Percentiles rank a stretch among this genome's conserved stretches.
phyloP scores from a whole-genome alignment of 805 yeast species.

The Candida krabiensis region DNA sequence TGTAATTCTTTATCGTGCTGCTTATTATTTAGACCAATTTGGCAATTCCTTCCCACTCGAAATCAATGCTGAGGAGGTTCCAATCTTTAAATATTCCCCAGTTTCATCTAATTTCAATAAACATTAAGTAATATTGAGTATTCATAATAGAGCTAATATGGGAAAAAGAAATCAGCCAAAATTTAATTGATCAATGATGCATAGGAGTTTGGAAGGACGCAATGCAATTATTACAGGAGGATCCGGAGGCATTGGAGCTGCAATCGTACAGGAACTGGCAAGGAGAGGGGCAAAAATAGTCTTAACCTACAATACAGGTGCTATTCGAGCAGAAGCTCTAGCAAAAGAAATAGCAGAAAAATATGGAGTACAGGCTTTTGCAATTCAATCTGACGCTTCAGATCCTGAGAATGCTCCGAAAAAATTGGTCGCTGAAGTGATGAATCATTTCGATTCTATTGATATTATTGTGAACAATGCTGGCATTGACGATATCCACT shows the following conservation, averaged over 20 bases:
- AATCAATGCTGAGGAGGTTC: too few relatives aligned
- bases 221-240: constrained; percentile 21
- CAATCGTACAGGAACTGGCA: constrained; percentile 17
- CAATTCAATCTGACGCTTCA: constrained; percentile 12
- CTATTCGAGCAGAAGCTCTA: constrained; percentile 8
- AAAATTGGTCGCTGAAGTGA: constrained; percentile 9
- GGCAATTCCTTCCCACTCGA: too few relatives aligned
- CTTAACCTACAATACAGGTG: constrained; percentile 7
- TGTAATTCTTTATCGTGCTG: too few relatives aligned
- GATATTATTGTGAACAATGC: constrained; percentile 23
- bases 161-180: too few relatives aligned
- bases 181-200: too few relatives aligned
- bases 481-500: constrained; percentile 14
- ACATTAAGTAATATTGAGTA: too few relatives aligned
- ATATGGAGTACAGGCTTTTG: constrained; percentile 9
- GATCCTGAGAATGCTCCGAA: constrained; percentile 8
- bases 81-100: too few relatives aligned
- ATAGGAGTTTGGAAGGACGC: constrained; percentile 11
- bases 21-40: too few relatives aligned
- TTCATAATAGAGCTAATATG: too few relatives aligned
- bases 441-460: constrained; percentile 7
- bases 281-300: constrained; percentile 18
- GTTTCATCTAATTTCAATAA: too few relatives aligned
- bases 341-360: constrained; percentile 3
- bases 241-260: constrained; percentile 19